Base-by-base conservation (phyloP, 164 flowering plant genomes). In the Stephania japonica region DNA sequence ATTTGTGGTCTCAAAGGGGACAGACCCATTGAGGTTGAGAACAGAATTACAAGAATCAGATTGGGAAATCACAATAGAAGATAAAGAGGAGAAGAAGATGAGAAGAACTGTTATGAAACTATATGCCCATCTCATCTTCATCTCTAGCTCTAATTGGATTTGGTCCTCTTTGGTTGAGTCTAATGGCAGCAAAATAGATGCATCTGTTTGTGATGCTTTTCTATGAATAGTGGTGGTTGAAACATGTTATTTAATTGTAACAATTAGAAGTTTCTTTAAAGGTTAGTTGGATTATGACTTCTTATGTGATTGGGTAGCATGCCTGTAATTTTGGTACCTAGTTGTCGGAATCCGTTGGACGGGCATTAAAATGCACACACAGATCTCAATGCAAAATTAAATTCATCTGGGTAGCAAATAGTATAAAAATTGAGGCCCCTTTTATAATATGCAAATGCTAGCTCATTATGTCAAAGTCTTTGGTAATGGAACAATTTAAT, bases 31-130 rank as follows among this genome's bases (percentile, higher is more conserved):
- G 76, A 80, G 76, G 62, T 71, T 77, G 72, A 79, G 63, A 23
- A 42, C 59, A 59, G 82, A 77, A 68, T 24, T 70, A 62, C 87
- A 84, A 50, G 85, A 76, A 70, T 82, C 82, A 64, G 73, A 64
- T 19, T 80, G 85, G 4, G 81, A 80, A 68, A 4, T 53, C 18
- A 53, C 61, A 53, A 53, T 6, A 19, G 61, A 53, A 65, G 25
- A 38, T 10, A 73, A 44, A 65, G 19, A 16, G 18, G 18, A 53
- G 61, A 53, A 53, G 61, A 53, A 53, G 61, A 53, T 13, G 61
- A 53, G 18, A 53, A 53, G 18, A 53, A 53, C 18, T 4, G 61
- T 13, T 13, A 53, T 53, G 61, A 53, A 53, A 53, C 19, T 2
- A 32, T 32, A 53, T 10, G 61, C 18, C 18, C 11, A 16, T 53